Percentiles rank a stretch among this genome's conserved stretches.
Evolutionary conservation across 345 rosid genomes (phyloP).

Genomic region (Corchorus capsularis): DNA sequence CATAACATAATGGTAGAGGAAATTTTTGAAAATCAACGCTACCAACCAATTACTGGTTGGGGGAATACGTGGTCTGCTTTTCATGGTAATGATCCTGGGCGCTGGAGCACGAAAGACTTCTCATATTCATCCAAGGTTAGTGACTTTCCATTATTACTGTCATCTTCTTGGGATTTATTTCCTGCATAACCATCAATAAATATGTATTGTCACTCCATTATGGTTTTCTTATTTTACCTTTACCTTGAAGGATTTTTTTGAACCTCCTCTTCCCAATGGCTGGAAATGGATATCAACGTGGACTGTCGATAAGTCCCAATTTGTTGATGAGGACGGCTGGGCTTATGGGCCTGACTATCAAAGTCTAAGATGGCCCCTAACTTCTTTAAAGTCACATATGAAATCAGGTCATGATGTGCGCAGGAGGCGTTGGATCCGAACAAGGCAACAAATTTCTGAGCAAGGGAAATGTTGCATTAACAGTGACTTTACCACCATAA

Average conservation of each 20-base stretch:
- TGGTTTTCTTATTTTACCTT: slow-evolving; percentile 16
- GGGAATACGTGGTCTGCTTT: slow-evolving; percentile 44
- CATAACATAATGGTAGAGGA: slow-evolving; percentile 48
- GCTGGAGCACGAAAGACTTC: slow-evolving; percentile 64
- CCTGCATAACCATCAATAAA: not conserved
- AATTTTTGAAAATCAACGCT: slow-evolving; percentile 59
- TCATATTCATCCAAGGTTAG: slow-evolving; percentile 60
- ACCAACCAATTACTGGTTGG: slow-evolving; percentile 53
- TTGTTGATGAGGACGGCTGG: slow-evolving; percentile 65
- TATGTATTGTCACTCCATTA: slow-evolving; percentile 1
- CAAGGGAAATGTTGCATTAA: slow-evolving; percentile 26
- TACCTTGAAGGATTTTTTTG: slow-evolving; percentile 53
- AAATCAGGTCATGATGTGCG: slow-evolving; percentile 52
- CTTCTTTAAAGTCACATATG: slow-evolving; percentile 31
- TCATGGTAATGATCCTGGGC: slow-evolving; percentile 42
- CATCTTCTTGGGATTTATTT: not conserved
- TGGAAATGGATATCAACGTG: slow-evolving; percentile 68
- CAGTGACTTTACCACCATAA: slow-evolving; percentile 39
- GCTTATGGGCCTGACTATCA: slow-evolving; percentile 60
- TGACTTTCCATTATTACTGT: not conserved
- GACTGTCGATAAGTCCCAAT: slow-evolving; percentile 54
- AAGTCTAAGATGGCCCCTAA: slow-evolving; percentile 57
- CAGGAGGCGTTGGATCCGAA: slow-evolving; percentile 63
- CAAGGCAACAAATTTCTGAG: slow-evolving; percentile 38
- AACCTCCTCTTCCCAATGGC: slow-evolving; percentile 55